These are phyloP conservation scores for Gremmenia infestans DNA, from an alignment of 2,329 filamentous ascomycete species.

Conservation along the genomic window DNA sequence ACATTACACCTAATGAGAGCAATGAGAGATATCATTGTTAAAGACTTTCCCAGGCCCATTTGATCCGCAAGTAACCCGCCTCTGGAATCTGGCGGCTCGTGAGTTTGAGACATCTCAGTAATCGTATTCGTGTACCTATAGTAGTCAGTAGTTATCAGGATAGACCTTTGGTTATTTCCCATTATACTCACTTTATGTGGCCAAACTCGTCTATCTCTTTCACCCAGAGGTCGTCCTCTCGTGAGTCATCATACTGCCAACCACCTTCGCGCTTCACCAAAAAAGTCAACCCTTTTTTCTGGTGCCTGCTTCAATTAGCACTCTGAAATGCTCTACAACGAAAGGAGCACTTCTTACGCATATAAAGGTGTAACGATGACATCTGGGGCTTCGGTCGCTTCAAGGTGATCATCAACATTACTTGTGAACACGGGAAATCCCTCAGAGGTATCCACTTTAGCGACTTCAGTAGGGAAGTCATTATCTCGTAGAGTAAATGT, in stretches of 20 bases:
- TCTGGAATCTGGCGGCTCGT: constrained; percentile 57
- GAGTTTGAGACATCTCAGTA: constrained; percentile 57
- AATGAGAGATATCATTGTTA: constrained; percentile 42
- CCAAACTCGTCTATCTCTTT: constrained; percentile 26
- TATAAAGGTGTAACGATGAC: constrained; percentile 7
- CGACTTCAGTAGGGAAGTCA: background rate
- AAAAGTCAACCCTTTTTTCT: constrained; percentile 35
- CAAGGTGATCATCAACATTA: constrained; percentile 2
- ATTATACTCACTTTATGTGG: constrained; percentile 29
- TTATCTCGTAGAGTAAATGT: background rate
- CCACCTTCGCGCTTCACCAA: constrained; percentile 37
- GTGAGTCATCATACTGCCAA: constrained; percentile 27
- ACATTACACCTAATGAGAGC: constrained; percentile 13
- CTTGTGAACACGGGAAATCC: background rate
- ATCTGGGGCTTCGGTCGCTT: constrained; percentile 3
- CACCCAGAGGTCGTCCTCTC: constrained; percentile 10
- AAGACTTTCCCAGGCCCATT: constrained; percentile 52
- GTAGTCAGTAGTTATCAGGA: constrained; percentile 37
- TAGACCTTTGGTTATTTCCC: background rate
- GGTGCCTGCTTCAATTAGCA: constrained; percentile 30
- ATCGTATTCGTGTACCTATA: constrained; percentile 71
- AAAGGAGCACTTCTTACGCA: background rate
- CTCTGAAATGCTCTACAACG: background rate
- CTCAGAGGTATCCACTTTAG: background rate
- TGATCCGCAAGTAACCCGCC: constrained; percentile 53